Evolutionary conservation across 352 stramenopile genomes (phyloP).

Genomic region (Pythium monospermum): DNA sequence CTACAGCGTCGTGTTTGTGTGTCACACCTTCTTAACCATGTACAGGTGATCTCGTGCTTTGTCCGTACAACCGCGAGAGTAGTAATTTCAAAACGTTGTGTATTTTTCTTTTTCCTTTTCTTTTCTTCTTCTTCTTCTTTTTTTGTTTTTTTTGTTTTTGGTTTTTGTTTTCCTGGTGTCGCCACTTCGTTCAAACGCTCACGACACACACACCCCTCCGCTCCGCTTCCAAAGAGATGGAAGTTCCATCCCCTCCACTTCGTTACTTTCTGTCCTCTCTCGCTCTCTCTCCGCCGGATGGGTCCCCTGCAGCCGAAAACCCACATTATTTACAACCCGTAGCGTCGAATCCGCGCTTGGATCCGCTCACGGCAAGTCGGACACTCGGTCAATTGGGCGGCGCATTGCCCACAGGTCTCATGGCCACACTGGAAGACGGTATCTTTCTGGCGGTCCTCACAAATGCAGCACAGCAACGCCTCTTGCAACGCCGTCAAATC

Average conservation of each 20-base stretch:
- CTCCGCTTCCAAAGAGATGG: no score
- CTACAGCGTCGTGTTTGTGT: no score
- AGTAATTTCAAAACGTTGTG: no score
- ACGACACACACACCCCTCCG: background rate
- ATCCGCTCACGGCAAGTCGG: conserved; percentile 72
- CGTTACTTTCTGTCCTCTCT: background rate
- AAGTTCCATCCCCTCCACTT: background rate
- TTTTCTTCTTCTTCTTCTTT: background rate
- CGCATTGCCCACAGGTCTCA: conserved; percentile 64
- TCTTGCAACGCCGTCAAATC: conserved; percentile 65
- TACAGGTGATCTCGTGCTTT: no score
- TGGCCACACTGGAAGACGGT: conserved; percentile 83
- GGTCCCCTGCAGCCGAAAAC: no score
- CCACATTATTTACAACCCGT: conserved; percentile 35
- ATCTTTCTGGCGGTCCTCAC: conserved; percentile 71
- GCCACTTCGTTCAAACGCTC: background rate
- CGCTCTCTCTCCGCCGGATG: background rate
- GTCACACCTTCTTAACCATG: no score
- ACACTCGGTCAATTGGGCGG: conserved; percentile 49
- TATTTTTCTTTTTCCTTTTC: background rate
- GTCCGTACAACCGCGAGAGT: no score
- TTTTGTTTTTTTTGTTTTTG: background rate
- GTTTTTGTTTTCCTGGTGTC: background rate
- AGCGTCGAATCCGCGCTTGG: conserved; percentile 70
- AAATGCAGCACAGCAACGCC: conserved; percentile 64